Base-by-base conservation (phyloP, 768 basidiomycete genomes). In the Melanogaster broomeanus region DNA sequence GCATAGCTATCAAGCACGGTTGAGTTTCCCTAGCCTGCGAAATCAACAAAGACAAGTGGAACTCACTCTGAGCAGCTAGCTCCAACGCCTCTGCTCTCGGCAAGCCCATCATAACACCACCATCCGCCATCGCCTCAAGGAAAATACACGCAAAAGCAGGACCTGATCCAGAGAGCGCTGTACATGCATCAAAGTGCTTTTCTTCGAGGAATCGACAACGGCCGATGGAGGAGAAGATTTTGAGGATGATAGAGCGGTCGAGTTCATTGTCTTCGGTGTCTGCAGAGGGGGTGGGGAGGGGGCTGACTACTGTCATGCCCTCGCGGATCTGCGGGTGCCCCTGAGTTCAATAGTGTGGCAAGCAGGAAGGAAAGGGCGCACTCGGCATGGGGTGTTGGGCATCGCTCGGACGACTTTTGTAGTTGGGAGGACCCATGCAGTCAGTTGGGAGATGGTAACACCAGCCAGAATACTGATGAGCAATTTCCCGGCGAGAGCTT, bases 31-130 rank as follows among this genome's bases (percentile, higher is more conserved):
- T 31, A n/a, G 31, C 46, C 30, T n/a, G 9, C 10, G 19, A 27
- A 25, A 47, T 2, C 28, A 31, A 11, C 25, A 13, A 13, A n/a
- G n/a, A n/a, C 10, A 25, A 39, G 27, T 13, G 30, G 18, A 15
- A 72, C 84, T 61, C 65, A 97, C 96, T 93, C 72, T 99, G 97
- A 40, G 96, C 85, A 43, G 97, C 96, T 45, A 99, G 74, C 67
- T 99, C 97, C 38, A 98, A 72, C 5, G 97, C 94, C 69, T 98
- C 97, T 2, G 85, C 82, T 55, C 97, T 78, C 3, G 97, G 97
- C 45, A 99, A 73, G 27, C 97, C 97, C 97, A 98, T 98, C 96
- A 99, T 98, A 41, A 98, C 97, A 39, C 94, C 97, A 24, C 97
- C 97, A 68, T 98, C 97, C 1, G 93, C 88, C 94, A 99, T 97